Conservation (phyloP, 306 rosid genomes). For the Gastrolobium villosum region DNA sequence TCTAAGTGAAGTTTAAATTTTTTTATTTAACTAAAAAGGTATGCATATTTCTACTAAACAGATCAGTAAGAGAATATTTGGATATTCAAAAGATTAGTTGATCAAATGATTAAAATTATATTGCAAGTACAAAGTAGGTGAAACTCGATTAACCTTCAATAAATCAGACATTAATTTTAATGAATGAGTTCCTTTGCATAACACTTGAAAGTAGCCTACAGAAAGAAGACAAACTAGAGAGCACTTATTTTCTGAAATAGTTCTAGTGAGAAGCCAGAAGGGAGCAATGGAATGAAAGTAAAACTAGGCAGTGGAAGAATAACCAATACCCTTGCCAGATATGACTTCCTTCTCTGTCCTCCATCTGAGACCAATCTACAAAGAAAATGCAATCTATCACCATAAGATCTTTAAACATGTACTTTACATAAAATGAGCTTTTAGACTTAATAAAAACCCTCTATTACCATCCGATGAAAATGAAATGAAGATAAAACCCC, state of each 20-base stretch:
- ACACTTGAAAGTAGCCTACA: background rate
- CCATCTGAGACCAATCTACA: conserved; percentile 97
- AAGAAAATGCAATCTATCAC: conserved; percentile 43
- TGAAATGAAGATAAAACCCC: conserved; percentile 8
- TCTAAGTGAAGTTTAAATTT: background rate
- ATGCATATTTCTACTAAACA: conserved; percentile 28
- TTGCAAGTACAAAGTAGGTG: background rate
- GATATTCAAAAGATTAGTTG: conserved; percentile 17
- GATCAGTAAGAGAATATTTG: conserved; percentile 11
- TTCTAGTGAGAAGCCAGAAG: conserved; percentile 20
- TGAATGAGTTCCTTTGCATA: background rate
- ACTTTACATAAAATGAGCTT: conserved; percentile 2
- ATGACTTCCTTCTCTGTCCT: conserved; percentile 92
- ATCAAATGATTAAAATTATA: conserved; percentile 4
- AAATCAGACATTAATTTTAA: background rate
- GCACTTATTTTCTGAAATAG: conserved; percentile 33
- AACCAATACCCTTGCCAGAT: conserved; percentile 86
- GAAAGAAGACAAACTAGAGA: conserved; percentile 29
- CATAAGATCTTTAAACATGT: conserved; percentile 38
- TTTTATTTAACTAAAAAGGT: background rate
- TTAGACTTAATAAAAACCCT: conserved; percentile 15
- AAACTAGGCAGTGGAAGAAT: conserved; percentile 37
- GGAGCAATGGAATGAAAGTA: conserved; percentile 25
- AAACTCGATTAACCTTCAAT: conserved; percentile 4
- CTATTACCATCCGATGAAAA: conserved; percentile 25